phyloP scores from a whole-genome alignment of 345 rosid genomes.

The Trapa bicornis region DNA sequence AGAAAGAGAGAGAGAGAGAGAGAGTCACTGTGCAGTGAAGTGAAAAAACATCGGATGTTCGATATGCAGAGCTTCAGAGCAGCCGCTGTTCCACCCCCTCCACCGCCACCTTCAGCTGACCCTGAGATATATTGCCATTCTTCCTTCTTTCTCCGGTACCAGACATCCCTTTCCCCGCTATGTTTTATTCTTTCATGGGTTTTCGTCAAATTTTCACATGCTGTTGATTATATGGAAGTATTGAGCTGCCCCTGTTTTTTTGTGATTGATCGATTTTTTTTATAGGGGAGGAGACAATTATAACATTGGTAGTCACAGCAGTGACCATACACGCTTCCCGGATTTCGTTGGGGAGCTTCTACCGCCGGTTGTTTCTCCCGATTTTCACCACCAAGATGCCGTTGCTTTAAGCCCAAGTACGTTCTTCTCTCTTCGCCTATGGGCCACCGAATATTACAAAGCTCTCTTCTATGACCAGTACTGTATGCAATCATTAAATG shows the following conservation, averaged over 20 bases:
- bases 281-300: conserved; percentile 24
- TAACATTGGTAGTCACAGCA: not conserved
- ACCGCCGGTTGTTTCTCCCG: conserved; percentile 29
- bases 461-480: not conserved
- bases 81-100: not conserved
- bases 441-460: not conserved
- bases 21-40: conserved; percentile 2
- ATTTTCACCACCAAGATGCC: conserved; percentile 54
- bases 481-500: no score
- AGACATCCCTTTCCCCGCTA: not conserved
- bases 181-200: no score
- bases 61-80: conserved; percentile 77
- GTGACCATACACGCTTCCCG: conserved; percentile 31
- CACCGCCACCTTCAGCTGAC: conserved; percentile 15
- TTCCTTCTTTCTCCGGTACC: conserved; percentile 60
- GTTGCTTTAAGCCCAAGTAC: conserved; percentile 76
- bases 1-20: not conserved
- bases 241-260: conserved; percentile 5
- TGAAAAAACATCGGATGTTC: not conserved
- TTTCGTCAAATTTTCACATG: not conserved
- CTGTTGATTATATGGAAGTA: not conserved
- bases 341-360: conserved; percentile 67
- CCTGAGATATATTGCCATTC: conserved; percentile 55
- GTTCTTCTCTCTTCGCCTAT: conserved; percentile 1
- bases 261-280: conserved; percentile 4